Evolutionary conservation across 169 alveolate species (phyloP).

Genomic region (Cryptosporidium parvum): DNA sequence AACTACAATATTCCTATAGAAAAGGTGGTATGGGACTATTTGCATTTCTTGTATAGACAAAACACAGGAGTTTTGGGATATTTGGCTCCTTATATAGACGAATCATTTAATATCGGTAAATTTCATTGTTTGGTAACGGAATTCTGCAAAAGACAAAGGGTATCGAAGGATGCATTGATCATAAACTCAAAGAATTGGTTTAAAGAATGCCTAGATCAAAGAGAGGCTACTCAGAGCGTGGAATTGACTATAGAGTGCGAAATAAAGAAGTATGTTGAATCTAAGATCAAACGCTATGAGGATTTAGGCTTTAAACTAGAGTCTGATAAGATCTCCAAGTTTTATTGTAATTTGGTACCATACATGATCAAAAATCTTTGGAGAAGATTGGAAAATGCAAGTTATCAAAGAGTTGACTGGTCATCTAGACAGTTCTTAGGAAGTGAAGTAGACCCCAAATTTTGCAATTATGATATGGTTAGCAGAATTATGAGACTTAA

Average conservation of each 20-base stretch:
- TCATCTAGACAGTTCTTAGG: background rate
- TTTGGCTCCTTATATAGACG: slow-evolving; percentile 32
- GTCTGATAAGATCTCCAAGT: background rate
- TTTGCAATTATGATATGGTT: slow-evolving; percentile 9
- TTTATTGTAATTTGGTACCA: background rate
- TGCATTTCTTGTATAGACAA: slow-evolving; percentile 39
- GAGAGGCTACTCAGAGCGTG: background rate
- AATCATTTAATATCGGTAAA: slow-evolving; percentile 59
- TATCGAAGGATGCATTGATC: slow-evolving; percentile 40
- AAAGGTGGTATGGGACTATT: slow-evolving; percentile 59
- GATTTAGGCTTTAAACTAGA: slow-evolving; percentile 26
- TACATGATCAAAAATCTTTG: slow-evolving; percentile 30
- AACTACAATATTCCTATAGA: slow-evolving; percentile 37
- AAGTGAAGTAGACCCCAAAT: background rate
- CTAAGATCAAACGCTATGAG: slow-evolving; percentile 12
- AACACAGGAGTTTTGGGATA: slow-evolving; percentile 20
- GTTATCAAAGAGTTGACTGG: slow-evolving; percentile 72
- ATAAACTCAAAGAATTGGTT: slow-evolving; percentile 65
- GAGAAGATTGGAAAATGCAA: slow-evolving; percentile 49
- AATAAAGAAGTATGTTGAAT: background rate
- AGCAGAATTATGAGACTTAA: slow-evolving; percentile 20
- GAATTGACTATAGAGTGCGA: background rate
- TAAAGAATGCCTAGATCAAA: slow-evolving; percentile 1
- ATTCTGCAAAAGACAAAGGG: slow-evolving; percentile 42
- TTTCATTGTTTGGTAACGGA: slow-evolving; percentile 59